Percentiles rank a stretch among this genome's conserved stretches.
These are phyloP conservation scores for Aspergillus pseudoterreus DNA, from an alignment of 2,329 filamentous ascomycete species.

Conservation along the genomic window DNA sequence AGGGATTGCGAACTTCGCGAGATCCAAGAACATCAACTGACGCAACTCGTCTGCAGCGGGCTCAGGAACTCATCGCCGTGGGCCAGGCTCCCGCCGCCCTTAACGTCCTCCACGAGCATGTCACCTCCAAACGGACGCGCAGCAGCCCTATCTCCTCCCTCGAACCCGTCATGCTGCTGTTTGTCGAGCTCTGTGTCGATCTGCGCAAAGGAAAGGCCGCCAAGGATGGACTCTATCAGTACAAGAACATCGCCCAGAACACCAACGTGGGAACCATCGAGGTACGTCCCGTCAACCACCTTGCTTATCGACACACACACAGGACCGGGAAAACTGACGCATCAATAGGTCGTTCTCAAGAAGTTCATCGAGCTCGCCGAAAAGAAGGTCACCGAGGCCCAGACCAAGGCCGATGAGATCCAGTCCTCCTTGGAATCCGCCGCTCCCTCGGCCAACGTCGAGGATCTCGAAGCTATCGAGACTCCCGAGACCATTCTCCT, in stretches of 20 bases:
- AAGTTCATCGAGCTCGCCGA: slow-evolving; percentile 97
- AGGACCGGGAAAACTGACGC: slow-evolving; percentile 7
- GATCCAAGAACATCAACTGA: slow-evolving; percentile 6
- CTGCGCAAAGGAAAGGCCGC: slow-evolving; percentile 97
- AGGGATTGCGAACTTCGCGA: neutral
- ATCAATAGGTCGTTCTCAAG: slow-evolving; percentile 75
- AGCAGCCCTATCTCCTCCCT: slow-evolving; percentile 94
- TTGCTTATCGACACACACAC: too few relatives aligned
- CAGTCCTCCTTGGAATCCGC: slow-evolving; percentile 81
- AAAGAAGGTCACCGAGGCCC: slow-evolving; percentile 91
- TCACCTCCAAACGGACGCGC: slow-evolving; percentile 95
- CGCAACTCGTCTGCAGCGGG: slow-evolving; percentile 55
- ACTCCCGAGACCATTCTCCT: slow-evolving; percentile 97
- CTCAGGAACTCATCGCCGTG: slow-evolving; percentile 97
- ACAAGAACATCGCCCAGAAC: slow-evolving; percentile 99
- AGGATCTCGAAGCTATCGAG: slow-evolving; percentile 94
- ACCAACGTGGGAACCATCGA: slow-evolving; percentile 98
- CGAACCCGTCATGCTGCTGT: slow-evolving; percentile 96
- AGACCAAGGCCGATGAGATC: slow-evolving; percentile 92
- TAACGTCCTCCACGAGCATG: slow-evolving; percentile 96
- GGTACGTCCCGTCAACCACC: slow-evolving; percentile 45
- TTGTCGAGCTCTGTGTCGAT: slow-evolving; percentile 95
- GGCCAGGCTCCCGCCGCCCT: slow-evolving; percentile 89
- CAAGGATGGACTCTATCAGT: slow-evolving; percentile 98
- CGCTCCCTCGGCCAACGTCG: slow-evolving; percentile 69